Conservation (phyloP, 495 filamentous ascomycete genomes). For the Aspergillus carlsbadensis region DNA sequence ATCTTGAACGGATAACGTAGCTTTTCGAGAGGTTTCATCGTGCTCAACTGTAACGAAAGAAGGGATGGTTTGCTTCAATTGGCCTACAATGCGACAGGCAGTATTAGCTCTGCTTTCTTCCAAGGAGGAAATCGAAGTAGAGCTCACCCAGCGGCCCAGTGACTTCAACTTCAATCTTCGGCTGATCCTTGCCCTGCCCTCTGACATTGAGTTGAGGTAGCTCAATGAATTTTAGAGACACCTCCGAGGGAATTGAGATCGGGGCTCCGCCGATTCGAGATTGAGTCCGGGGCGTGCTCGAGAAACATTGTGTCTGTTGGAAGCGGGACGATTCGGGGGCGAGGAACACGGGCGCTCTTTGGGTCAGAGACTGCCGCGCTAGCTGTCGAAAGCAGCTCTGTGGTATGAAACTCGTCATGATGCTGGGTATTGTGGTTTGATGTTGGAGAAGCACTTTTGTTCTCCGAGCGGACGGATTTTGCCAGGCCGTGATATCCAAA, state of each 20-base stretch:
- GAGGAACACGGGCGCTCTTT: constrained; percentile 60
- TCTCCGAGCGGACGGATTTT: constrained; percentile 38
- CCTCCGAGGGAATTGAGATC: constrained; percentile 80
- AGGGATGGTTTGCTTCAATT: constrained; percentile 70
- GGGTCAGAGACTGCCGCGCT: constrained; percentile 31
- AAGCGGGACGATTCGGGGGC: constrained; percentile 66
- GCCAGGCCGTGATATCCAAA: constrained; percentile 24
- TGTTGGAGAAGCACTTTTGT: constrained; percentile 17
- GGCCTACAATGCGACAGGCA: constrained; percentile 43
- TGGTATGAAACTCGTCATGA: constrained; percentile 37
- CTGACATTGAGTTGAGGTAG: constrained; percentile 52
- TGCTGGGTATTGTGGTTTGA: constrained; percentile 23
- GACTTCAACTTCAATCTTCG: constrained; percentile 60
- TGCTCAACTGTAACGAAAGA: constrained; percentile 69
- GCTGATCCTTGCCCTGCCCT: constrained; percentile 51
- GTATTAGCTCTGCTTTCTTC: constrained; percentile 7
- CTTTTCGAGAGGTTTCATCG: constrained; percentile 58
- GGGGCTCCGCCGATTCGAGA: constrained; percentile 85
- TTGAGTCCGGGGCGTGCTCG: constrained; percentile 57
- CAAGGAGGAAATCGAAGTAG: not conserved
- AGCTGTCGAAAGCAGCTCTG: constrained; percentile 46
- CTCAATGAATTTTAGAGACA: constrained; percentile 65
- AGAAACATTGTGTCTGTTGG: constrained; percentile 61
- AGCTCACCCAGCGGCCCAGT: constrained; percentile 71
- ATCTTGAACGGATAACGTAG: constrained; percentile 66